Base-by-base conservation (phyloP, 768 basidiomycete species). In the Leucosporidium scottii region DNA sequence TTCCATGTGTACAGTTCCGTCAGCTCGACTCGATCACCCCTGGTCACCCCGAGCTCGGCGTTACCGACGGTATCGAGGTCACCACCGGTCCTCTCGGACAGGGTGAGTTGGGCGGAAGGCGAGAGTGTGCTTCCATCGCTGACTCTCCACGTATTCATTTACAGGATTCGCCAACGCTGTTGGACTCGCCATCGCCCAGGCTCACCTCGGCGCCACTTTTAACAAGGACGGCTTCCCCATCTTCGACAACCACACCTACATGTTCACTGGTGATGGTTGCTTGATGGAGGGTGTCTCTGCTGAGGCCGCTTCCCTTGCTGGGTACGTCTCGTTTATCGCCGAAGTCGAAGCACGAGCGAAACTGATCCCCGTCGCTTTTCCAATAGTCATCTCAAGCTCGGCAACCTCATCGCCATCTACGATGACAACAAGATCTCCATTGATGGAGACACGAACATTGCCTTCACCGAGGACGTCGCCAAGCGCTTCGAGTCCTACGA, bases 371-470 rank as follows among this genome's bases (percentile, higher is more conserved):
- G 34, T 39, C 44, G 15, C 21, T 3, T 28, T 27, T 27, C 1
- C 25, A 4, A 36, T 70, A 78, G 79, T 70, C 93, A 97, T 80
- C 83, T 96, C 75, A 87, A 92, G 78, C 84, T 97, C 51, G 92
- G 90, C 64, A 96, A 93, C 80, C 82, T 97, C 75, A 87, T 97
- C 75, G 90, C 89, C 66, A 82, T 96, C 76, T 96, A 93, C 79
- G 93, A 97, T 76, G 92, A 96, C 81, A 96, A 97, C 81, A 90
- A 92, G 79, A 97, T 97, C 78, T 91, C 93, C 71, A 96, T 97
- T 75, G 93, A 97, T 77, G 93, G 93, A 71, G 85, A 91, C 80
- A 97, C 93, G 71, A 85, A 85, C 65, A 83, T 87, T 65, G 89
- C 93, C 23, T 97, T 97, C 83, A 97, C 93, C 53, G 93, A 97